phyloP scores from a whole-genome alignment of 495 filamentous ascomycete genomes.

The Hyphodiscus hymeniophilus region DNA sequence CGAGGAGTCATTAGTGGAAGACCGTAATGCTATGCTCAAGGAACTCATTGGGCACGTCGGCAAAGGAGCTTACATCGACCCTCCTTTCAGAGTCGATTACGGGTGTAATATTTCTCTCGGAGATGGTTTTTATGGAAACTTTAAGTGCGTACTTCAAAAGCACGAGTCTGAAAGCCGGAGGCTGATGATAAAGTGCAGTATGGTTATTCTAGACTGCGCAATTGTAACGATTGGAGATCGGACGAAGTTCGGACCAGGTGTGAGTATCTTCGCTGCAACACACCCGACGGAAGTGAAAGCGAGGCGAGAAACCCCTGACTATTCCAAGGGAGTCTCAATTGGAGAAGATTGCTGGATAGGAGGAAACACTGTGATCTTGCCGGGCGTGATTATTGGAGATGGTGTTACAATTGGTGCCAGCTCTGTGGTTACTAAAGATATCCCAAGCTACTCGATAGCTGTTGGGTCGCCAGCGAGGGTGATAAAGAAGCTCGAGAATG shows the following conservation, averaged over 20 bases:
- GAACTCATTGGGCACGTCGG: constrained; percentile 22
- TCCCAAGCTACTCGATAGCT: constrained; percentile 34
- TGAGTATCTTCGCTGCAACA: constrained; percentile 35
- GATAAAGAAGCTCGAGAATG: neutral
- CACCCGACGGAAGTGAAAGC: constrained; percentile 35
- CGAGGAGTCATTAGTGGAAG: neutral
- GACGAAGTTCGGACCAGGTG: constrained; percentile 31
- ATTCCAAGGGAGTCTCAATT: constrained; percentile 25
- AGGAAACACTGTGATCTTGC: constrained; percentile 30
- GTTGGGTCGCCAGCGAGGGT: constrained; percentile 20
- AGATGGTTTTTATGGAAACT: constrained; percentile 43
- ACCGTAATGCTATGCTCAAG: neutral
- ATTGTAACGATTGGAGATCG: neutral
- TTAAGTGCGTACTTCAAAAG: too few species aligned
- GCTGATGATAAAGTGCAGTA: too few species aligned
- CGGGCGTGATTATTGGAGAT: constrained; percentile 37
- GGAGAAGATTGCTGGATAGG: constrained; percentile 42
- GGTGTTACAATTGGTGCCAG: constrained; percentile 36
- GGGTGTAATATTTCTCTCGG: constrained; percentile 47
- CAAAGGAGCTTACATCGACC: constrained; percentile 35
- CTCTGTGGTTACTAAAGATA: constrained; percentile 37
- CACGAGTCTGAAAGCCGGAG: too few species aligned
- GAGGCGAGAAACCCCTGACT: constrained; percentile 30
- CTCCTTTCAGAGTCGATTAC: constrained; percentile 46
- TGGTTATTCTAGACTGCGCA: neutral